These are phyloP conservation scores for Jaenimonas drosophilae DNA, from an alignment of 208 protist genomes.

Conservation along the genomic window DNA sequence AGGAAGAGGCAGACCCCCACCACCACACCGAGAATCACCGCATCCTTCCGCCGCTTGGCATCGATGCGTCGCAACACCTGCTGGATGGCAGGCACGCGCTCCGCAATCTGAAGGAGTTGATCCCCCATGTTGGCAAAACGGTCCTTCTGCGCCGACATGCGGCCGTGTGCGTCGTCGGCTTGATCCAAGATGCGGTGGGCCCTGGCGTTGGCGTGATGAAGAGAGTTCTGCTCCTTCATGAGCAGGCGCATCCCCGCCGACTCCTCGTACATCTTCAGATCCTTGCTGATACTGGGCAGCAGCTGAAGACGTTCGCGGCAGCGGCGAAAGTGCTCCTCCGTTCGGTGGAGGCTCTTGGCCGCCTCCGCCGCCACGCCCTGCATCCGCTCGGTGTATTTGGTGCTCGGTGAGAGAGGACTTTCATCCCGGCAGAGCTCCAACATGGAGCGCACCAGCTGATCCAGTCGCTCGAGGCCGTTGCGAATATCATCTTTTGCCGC, in stretches of 20 bases:
- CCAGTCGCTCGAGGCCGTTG: constrained; percentile 9
- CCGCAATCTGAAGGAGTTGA: constrained; percentile 40
- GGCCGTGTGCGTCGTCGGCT: constrained; percentile 37
- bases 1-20: constrained; percentile 57
- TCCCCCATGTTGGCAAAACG: constrained; percentile 46
- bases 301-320: constrained; percentile 43
- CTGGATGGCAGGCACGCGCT: constrained; percentile 70
- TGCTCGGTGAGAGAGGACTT: constrained; percentile 8
- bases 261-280: constrained; percentile 19
- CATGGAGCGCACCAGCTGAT: constrained; percentile 17
- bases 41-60: constrained; percentile 40
- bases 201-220: constrained; percentile 55
- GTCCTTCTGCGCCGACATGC: constrained; percentile 57
- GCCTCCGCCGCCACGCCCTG: constrained; percentile 49
- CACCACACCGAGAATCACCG: constrained; percentile 46
- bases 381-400: constrained; percentile 51
- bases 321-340: constrained; percentile 15
- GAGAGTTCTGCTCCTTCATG: constrained; percentile 62
- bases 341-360: constrained; percentile 22
- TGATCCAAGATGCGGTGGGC: constrained; percentile 55
- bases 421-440: constrained; percentile 13
- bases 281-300: constrained; percentile 13
- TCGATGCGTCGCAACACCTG: constrained; percentile 63
- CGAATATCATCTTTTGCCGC: constrained; percentile 12
- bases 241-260: constrained; percentile 45